A percentile compares a stretch with the other conserved stretches of the same genome.
These are phyloP conservation scores for Coniochaeta sp. DNA, from an alignment of 2,329 filamentous ascomycete species.

Conservation along the genomic window DNA sequence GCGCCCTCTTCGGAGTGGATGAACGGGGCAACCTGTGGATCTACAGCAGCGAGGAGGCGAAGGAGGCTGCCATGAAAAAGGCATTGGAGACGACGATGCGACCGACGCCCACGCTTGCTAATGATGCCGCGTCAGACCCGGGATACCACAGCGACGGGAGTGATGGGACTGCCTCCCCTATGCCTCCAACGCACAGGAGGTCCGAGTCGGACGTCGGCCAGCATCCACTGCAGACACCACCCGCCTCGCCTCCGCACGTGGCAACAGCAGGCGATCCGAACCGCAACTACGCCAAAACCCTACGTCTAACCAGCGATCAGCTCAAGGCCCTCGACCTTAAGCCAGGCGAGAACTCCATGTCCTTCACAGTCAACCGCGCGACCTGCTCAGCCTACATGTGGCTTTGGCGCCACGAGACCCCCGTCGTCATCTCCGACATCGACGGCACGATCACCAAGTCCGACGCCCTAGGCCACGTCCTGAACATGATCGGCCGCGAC, in stretches of 20 bases:
- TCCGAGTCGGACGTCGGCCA: constrained; percentile 60
- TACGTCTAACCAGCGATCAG: constrained; percentile 91
- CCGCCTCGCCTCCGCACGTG: constrained; percentile 54
- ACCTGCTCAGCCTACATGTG: constrained; percentile 92
- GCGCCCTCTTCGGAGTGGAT: constrained; percentile 88
- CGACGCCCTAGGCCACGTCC: constrained; percentile 84
- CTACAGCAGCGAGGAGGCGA: constrained; percentile 95
- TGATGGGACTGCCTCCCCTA: constrained; percentile 43
- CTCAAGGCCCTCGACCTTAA: constrained; percentile 78
- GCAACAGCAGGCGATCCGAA: constrained; percentile 62
- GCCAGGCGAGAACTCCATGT: constrained; percentile 84
- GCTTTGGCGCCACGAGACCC: constrained; percentile 83
- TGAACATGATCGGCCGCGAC: constrained; percentile 94
- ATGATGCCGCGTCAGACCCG: constrained; percentile 85
- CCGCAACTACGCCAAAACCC: constrained; percentile 91
- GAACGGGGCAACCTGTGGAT: constrained; percentile 99
- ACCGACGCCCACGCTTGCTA: constrained; percentile 44
- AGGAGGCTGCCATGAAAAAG: constrained; percentile 73
- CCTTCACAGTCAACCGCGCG: constrained; percentile 91
- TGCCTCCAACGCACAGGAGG: constrained; percentile 46
- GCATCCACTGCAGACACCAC: constrained; percentile 53
- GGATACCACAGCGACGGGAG: constrained; percentile 92
- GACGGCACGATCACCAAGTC: constrained; percentile 99
- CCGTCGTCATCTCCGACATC: constrained; percentile 96
- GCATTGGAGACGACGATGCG: constrained; percentile 45